Conservation (phyloP, 306 rosid species). For the Biancaea sappan region DNA sequence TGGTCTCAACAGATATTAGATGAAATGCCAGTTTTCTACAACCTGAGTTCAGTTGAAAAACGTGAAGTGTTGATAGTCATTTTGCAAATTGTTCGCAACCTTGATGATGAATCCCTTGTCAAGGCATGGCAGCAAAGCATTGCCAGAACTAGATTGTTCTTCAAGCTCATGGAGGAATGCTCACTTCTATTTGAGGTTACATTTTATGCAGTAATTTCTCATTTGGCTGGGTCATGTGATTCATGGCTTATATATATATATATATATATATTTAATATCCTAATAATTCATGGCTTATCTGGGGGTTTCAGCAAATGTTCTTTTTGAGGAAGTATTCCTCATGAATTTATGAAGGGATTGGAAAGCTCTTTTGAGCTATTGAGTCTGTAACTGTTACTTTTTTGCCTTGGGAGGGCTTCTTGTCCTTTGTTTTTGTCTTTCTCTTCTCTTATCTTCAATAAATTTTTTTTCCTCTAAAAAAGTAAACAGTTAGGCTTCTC, state of each 20-base stretch:
- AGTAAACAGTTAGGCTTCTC: too few species aligned
- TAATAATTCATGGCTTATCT: too few species aligned
- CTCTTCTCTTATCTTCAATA: too few species aligned
- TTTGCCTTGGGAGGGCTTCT: too few species aligned
- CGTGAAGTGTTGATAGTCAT: constrained; percentile 86
- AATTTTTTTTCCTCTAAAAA: not conserved
- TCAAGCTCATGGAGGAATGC: constrained; percentile 97
- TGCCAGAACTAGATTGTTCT: constrained; percentile 94
- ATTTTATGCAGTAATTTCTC: constrained; percentile 32
- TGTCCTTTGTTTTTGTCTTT: too few species aligned
- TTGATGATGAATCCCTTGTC: constrained; percentile 85
- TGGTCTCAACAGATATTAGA: constrained; percentile 75
- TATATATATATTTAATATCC: not conserved
- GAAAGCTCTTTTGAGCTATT: too few species aligned
- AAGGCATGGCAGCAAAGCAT: constrained; percentile 98
- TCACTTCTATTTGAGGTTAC: constrained; percentile 86
- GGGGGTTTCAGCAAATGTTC: too few species aligned
- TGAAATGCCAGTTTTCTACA: constrained; percentile 98
- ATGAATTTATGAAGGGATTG: too few species aligned
- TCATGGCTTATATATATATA: not conserved
- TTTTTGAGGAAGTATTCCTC: too few species aligned
- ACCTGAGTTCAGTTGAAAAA: constrained; percentile 89
- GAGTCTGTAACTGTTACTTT: too few species aligned
- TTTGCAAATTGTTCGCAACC: constrained; percentile 95
- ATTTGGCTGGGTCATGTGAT: constrained; percentile 12